phyloP scores from a whole-genome alignment of 2,329 filamentous ascomycete genomes.

The Pseudogymnoascus pannorum region DNA sequence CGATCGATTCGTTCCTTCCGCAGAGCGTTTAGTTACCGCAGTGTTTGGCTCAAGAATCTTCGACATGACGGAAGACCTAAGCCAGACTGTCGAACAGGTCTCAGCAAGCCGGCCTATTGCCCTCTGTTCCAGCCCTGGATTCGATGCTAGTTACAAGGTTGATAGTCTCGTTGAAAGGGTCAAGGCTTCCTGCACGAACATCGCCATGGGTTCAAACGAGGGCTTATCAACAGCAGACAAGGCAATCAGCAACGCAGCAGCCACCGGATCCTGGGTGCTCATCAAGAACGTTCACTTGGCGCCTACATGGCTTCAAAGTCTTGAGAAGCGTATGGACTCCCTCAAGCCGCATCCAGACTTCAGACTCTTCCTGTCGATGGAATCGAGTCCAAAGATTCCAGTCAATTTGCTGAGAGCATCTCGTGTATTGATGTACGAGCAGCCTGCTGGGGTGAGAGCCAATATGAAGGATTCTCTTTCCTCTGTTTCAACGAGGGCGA shows the following conservation, averaged over 20 bases:
- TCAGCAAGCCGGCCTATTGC: slow-evolving; percentile 79
- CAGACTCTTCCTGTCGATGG: slow-evolving; percentile 95
- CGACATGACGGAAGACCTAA: slow-evolving; percentile 78
- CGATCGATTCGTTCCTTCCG: slow-evolving; percentile 87
- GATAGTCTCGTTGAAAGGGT: slow-evolving; percentile 85
- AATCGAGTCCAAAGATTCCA: slow-evolving; percentile 91
- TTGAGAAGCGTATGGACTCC: slow-evolving; percentile 93
- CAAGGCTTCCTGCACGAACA: slow-evolving; percentile 81
- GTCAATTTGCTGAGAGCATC: slow-evolving; percentile 92
- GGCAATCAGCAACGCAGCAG: slow-evolving; percentile 85
- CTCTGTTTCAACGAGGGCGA: slow-evolving; percentile 66
- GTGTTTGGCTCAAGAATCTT: slow-evolving; percentile 82
- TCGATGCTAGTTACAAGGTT: slow-evolving; percentile 98
- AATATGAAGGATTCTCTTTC: slow-evolving; percentile 98
- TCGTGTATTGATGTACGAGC: slow-evolving; percentile 93
- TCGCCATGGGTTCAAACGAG: slow-evolving; percentile 98
- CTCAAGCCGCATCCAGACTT: slow-evolving; percentile 92
- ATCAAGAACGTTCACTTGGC: slow-evolving; percentile 98
- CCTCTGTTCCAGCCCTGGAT: slow-evolving; percentile 88
- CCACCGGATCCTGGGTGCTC: slow-evolving; percentile 89
- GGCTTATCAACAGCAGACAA: slow-evolving; percentile 88
- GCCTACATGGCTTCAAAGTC: slow-evolving; percentile 89
- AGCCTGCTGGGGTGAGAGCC: slow-evolving; percentile 89
- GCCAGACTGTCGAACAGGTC: slow-evolving; percentile 76
- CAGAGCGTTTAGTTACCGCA: slow-evolving; percentile 78